These are phyloP conservation scores for Brassica incana DNA, from an alignment of 345 rosid genomes.

Conservation along the genomic window DNA sequence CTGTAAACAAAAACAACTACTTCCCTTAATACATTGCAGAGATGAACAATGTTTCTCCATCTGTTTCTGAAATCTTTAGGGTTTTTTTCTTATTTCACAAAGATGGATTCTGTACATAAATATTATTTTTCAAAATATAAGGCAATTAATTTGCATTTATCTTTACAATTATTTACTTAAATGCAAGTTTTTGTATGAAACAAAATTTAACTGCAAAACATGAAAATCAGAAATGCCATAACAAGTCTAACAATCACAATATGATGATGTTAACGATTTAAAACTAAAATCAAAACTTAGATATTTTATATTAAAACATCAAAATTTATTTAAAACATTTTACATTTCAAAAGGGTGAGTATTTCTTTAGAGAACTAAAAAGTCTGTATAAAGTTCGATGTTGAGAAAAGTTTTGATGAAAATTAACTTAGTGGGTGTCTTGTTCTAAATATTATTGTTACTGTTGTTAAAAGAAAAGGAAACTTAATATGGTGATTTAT, in stretches of 20 bases:
- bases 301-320: no score
- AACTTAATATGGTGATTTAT: background rate
- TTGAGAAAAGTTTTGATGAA: no score
- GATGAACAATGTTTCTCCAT: background rate
- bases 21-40: background rate
- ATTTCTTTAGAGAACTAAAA: background rate
- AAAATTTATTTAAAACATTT: no score
- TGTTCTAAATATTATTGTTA: no score
- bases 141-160: background rate
- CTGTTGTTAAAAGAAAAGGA: no score
- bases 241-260: background rate
- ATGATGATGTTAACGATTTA: background rate
- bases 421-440: no score
- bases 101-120: background rate
- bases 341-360: no score
- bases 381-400: background rate
- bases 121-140: background rate
- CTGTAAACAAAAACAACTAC: background rate
- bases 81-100: background rate
- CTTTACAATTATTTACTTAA: background rate
- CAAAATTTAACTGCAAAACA: background rate
- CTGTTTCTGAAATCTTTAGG: background rate
- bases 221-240: background rate
- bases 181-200: background rate
- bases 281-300: background rate